phyloP scores from a whole-genome alignment of 257 asterid species.

The Rhazya stricta region DNA sequence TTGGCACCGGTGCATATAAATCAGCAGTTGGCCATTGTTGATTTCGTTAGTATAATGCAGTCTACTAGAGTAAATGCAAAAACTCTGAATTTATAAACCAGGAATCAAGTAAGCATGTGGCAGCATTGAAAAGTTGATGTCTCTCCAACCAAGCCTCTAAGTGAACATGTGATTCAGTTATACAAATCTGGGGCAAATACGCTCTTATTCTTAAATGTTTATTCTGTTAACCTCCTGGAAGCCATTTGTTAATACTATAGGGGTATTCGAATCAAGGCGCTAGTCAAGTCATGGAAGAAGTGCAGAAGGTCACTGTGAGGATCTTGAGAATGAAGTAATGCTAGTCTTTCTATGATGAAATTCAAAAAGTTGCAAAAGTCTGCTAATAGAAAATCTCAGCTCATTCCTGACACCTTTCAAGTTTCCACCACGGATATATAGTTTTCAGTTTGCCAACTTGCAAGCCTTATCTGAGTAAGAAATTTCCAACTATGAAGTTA shows the following conservation, averaged over 20 bases:
- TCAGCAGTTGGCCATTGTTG: neutral
- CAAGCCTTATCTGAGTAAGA: neutral
- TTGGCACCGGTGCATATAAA: neutral
- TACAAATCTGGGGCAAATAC: neutral
- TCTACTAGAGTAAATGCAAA: neutral
- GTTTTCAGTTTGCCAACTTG: neutral
- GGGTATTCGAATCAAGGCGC: too few relatives aligned
- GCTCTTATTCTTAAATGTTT: neutral
- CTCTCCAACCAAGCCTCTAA: neutral
- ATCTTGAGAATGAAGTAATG: neutral
- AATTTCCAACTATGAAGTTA: neutral
- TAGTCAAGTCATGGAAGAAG: too few relatives aligned
- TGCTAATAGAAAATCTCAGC: neutral
- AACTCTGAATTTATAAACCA: neutral
- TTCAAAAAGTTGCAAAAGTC: neutral
- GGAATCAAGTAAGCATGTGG: neutral
- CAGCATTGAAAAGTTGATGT: neutral
- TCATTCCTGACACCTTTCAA: neutral
- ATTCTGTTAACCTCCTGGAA: neutral
- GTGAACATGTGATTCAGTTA: neutral
- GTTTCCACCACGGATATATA: neutral
- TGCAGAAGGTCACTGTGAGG: too few relatives aligned
- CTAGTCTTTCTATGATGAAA: neutral
- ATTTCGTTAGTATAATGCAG: neutral
- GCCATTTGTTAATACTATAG: neutral